Evolutionary conservation across 345 rosid species (phyloP).

Genomic region (Mangifera indica): DNA sequence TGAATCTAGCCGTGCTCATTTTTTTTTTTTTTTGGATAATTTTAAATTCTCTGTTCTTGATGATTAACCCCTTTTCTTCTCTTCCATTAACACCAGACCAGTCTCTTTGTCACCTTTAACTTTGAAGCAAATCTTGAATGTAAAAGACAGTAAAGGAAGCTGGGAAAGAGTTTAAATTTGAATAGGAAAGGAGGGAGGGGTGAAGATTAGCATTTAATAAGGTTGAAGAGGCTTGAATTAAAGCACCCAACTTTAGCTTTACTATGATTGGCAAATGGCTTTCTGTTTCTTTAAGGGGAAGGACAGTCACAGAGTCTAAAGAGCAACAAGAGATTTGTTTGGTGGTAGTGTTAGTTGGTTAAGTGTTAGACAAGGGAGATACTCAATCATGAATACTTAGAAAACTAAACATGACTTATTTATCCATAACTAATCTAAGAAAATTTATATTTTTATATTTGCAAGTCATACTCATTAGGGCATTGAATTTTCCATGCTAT

Average conservation of each 20-base stretch:
- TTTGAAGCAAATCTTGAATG: not conserved
- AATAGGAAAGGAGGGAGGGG: constrained; percentile 28
- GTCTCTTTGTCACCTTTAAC: not conserved
- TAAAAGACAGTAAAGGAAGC: not conserved
- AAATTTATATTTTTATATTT: too few species aligned
- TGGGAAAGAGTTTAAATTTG: constrained; percentile 24
- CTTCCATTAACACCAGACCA: not conserved
- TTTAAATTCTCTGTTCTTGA: not conserved
- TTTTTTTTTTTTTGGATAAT: not conserved
- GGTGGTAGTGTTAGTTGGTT: constrained; percentile 49
- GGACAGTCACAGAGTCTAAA: constrained; percentile 19
- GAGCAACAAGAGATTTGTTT: constrained; percentile 23
- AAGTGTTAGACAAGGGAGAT: constrained; percentile 49
- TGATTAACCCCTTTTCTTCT: not conserved
- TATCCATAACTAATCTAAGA: not conserved
- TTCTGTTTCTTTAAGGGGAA: constrained; percentile 60
- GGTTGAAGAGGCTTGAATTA: not conserved
- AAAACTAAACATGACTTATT: constrained; percentile 19
- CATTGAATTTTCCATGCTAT: not conserved
- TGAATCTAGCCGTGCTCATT: constrained; percentile 55
- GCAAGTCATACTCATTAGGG: too few species aligned
- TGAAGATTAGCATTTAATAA: constrained; percentile 22
- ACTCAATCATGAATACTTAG: constrained; percentile 30
- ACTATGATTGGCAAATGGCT: constrained; percentile 37
- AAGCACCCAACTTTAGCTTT: constrained; percentile 30